Percentiles rank a stretch among this genome's conserved stretches.
phyloP scores from a whole-genome alignment of 75 land plant genomes.

The Ceratopteris richardii region DNA sequence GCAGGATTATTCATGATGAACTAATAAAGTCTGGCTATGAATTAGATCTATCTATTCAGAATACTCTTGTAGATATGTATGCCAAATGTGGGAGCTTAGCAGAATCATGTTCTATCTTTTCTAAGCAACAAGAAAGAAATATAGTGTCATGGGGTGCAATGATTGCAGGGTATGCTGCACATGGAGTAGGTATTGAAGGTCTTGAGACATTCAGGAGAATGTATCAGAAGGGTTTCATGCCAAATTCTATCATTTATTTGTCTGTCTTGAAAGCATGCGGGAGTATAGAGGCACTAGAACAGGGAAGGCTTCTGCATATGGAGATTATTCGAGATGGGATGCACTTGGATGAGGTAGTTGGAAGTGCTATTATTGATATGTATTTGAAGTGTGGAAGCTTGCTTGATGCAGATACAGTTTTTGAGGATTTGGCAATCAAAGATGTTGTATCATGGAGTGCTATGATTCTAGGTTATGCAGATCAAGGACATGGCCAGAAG shows the following conservation, averaged over 20 bases:
- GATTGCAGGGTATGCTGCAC: constrained; percentile 50
- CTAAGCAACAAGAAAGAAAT: constrained; percentile 1
- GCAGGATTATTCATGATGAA: constrained; percentile 6
- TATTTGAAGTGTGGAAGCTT: constrained; percentile 33
- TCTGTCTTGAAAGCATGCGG: constrained; percentile 44
- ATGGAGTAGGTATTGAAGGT: constrained; percentile 34
- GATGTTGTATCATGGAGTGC: constrained; percentile 30
- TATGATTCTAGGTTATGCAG: constrained; percentile 22
- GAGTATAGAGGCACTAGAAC: constrained; percentile 34
- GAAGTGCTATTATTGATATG: constrained; percentile 31
- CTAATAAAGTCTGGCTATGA: background rate
- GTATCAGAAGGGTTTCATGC: constrained; percentile 24
- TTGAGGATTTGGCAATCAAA: constrained; percentile 11
- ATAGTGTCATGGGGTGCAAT: constrained; percentile 20
- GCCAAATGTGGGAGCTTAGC: constrained; percentile 21
- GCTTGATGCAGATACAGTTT: constrained; percentile 20
- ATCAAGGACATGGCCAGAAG: constrained; percentile 17
- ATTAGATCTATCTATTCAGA: constrained; percentile 7
- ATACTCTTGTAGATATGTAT: constrained; percentile 20
- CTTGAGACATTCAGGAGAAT: constrained; percentile 30
- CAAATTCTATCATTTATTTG: constrained; percentile 40
- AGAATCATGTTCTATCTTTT: constrained; percentile 14
- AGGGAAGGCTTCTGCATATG: constrained; percentile 53
- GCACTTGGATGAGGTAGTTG: constrained; percentile 25
- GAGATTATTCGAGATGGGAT: constrained; percentile 29